phyloP scores from a whole-genome alignment of 2,329 filamentous ascomycete genomes.

The Fusarium chlamydosporum region DNA sequence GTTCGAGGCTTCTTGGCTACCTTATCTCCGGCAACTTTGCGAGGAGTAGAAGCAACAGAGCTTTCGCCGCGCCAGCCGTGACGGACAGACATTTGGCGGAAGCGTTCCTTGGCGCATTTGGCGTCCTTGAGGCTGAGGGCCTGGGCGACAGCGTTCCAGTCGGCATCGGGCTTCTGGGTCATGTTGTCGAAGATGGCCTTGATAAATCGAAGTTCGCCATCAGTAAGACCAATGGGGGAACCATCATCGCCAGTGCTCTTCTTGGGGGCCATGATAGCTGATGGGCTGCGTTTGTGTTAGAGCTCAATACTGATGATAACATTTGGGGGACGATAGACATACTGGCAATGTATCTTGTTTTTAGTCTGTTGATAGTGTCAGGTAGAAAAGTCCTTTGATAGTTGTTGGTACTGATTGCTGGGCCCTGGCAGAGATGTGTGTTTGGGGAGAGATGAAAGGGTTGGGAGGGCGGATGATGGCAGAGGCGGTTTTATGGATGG shows the following conservation, averaged over 20 bases:
- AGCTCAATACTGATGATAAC: not conserved
- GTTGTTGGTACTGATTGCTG: not conserved
- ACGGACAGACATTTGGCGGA: slow-evolving; percentile 58
- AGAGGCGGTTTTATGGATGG: slow-evolving; percentile 12
- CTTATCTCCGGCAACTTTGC: slow-evolving; percentile 52
- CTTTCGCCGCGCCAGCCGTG: slow-evolving; percentile 57
- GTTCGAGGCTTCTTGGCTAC: slow-evolving; percentile 54
- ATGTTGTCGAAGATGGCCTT: slow-evolving; percentile 61
- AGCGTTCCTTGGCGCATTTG: slow-evolving; percentile 60
- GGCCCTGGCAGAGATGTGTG: slow-evolving; percentile 3
- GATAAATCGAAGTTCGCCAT: slow-evolving; percentile 57
- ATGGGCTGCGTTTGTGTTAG: slow-evolving; percentile 23
- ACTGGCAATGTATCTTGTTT: slow-evolving; percentile 9
- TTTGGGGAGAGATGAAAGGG: slow-evolving; percentile 26
- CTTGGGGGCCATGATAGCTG: slow-evolving; percentile 53
- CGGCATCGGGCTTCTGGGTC: slow-evolving; percentile 57
- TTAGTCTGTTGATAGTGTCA: not conserved
- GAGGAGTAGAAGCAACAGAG: slow-evolving; percentile 40
- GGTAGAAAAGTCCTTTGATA: not conserved
- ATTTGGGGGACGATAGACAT: not conserved
- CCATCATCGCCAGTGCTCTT: slow-evolving; percentile 47
- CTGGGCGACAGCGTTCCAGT: slow-evolving; percentile 59
- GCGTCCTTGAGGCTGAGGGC: slow-evolving; percentile 58
- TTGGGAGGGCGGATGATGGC: slow-evolving; percentile 7
- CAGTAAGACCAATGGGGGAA: slow-evolving; percentile 50